Conservation (phyloP, 1,139 yeast species). For the Saccharomyces hybrid region DNA sequence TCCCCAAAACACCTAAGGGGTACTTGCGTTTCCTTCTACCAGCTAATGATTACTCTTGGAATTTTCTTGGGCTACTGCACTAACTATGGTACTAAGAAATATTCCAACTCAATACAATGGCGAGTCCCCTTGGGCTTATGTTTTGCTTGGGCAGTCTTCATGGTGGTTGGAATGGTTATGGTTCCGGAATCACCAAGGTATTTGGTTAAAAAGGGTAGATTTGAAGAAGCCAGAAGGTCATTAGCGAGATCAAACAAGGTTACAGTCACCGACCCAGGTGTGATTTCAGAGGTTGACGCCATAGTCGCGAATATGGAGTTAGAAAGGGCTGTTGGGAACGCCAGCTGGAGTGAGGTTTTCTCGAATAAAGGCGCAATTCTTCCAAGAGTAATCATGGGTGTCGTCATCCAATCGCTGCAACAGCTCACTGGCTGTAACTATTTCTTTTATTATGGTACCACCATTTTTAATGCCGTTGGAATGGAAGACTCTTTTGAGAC, state of each 20-base stretch:
- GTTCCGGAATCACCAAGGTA: conserved; percentile 76
- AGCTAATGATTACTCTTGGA: conserved; percentile 54
- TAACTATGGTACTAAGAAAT: conserved; percentile 46
- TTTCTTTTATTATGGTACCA: too few relatives aligned
- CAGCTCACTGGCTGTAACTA: too few relatives aligned
- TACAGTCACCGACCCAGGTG: too few relatives aligned
- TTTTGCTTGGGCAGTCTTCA: conserved; percentile 36
- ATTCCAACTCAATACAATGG: conserved; percentile 45
- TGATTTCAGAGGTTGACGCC: conserved; percentile 48
- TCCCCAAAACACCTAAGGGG: too few relatives aligned
- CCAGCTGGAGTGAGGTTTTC: conserved; percentile 34
- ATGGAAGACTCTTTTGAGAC: too few relatives aligned
- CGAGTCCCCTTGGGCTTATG: conserved; percentile 51
- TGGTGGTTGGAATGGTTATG: conserved; percentile 47
- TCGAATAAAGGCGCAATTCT: conserved; percentile 35
- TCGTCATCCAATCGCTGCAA: conserved; percentile 44
- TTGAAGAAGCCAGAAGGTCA: conserved; percentile 48
- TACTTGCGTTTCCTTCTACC: too few relatives aligned
- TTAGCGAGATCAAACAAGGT: conserved; percentile 40
- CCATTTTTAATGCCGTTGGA: too few relatives aligned
- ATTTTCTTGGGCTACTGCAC: conserved; percentile 54
- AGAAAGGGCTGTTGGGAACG: conserved; percentile 32
- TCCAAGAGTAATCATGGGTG: conserved; percentile 55
- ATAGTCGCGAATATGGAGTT: conserved; percentile 53
- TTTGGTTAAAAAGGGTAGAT: conserved; percentile 44